Evolutionary conservation across 2,329 filamentous ascomycete species (phyloP).

Genomic region (Didymella pinodella): DNA sequence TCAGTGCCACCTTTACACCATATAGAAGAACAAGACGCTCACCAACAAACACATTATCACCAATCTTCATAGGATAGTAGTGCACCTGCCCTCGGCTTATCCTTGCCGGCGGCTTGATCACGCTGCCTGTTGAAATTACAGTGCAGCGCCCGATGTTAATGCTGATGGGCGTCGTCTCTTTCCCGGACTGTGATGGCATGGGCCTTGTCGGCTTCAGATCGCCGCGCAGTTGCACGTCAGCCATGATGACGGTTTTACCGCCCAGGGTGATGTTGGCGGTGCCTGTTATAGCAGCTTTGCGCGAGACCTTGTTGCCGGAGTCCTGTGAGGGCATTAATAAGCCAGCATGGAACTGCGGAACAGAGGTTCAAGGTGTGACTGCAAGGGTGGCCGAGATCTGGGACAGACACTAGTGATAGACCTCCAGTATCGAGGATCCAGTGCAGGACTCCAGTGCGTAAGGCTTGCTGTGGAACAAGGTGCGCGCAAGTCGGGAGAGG

Average conservation of each 20-base stretch:
- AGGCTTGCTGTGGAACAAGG: too few species aligned
- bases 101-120: conserved; percentile 83
- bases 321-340: conserved; percentile 64
- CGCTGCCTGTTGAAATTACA: conserved; percentile 79
- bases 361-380: too few species aligned
- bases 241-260: conserved; percentile 92
- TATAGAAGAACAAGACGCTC: conserved; percentile 49
- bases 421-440: too few species aligned
- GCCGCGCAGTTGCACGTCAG: conserved; percentile 91
- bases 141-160: conserved; percentile 92
- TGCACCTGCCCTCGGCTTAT: conserved; percentile 78
- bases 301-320: conserved; percentile 97
- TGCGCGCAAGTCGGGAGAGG: neutral
- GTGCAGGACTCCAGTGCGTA: too few species aligned
- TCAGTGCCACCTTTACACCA: neutral
- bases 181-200: conserved; percentile 43
- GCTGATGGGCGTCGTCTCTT: conserved; percentile 57
- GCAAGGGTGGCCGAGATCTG: too few species aligned
- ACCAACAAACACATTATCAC: conserved; percentile 93
- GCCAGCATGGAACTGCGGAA: too few species aligned
- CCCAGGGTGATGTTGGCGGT: conserved; percentile 98
- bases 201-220: conserved; percentile 68
- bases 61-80: conserved; percentile 89
- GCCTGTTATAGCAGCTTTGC: conserved; percentile 88
- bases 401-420: too few species aligned